These are phyloP conservation scores for Auriscalpium orientale DNA, from an alignment of 768 basidiomycete species.

Conservation along the genomic window DNA sequence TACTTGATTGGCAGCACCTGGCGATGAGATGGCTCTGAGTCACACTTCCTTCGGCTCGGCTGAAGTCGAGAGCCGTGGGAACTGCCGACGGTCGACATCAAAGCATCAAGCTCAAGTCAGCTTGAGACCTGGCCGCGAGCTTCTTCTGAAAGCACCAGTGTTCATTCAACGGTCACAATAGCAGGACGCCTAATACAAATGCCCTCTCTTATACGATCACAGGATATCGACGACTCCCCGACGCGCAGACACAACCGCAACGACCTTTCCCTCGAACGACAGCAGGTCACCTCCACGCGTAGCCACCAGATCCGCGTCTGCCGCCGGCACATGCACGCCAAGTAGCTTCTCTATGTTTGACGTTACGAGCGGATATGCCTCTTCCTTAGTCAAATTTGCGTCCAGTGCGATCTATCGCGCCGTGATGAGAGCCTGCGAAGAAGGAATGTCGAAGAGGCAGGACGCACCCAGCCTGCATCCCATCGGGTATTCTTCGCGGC, in stretches of 20 bases:
- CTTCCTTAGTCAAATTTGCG: slow-evolving; percentile 26
- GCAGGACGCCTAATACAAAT: too few relatives aligned
- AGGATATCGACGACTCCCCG: slow-evolving; percentile 23
- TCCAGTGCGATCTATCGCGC: slow-evolving; percentile 28
- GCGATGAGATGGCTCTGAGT: too few relatives aligned
- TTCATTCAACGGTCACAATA: too few relatives aligned
- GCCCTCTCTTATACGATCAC: slow-evolving; percentile 9
- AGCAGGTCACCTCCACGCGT: slow-evolving; percentile 24
- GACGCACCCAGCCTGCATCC: background rate
- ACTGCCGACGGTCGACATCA: too few relatives aligned
- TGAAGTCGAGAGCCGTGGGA: too few relatives aligned
- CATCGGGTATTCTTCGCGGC: background rate
- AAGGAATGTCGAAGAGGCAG: background rate
- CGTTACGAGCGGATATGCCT: slow-evolving; percentile 30
- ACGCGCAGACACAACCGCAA: slow-evolving; percentile 22
- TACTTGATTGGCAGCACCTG: too few relatives aligned
- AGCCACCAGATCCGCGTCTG: slow-evolving; percentile 32
- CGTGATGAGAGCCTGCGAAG: background rate
- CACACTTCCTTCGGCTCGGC: too few relatives aligned
- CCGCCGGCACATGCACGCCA: slow-evolving; percentile 19
- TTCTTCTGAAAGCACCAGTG: too few relatives aligned
- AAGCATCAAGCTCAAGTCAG: too few relatives aligned
- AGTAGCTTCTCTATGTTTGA: slow-evolving; percentile 37
- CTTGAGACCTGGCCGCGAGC: too few relatives aligned
- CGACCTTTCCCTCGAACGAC: slow-evolving; percentile 26